Conservation (phyloP, 1,284 basidiomycete genomes). For the Microbotryum lychnidis-dioicae region DNA sequence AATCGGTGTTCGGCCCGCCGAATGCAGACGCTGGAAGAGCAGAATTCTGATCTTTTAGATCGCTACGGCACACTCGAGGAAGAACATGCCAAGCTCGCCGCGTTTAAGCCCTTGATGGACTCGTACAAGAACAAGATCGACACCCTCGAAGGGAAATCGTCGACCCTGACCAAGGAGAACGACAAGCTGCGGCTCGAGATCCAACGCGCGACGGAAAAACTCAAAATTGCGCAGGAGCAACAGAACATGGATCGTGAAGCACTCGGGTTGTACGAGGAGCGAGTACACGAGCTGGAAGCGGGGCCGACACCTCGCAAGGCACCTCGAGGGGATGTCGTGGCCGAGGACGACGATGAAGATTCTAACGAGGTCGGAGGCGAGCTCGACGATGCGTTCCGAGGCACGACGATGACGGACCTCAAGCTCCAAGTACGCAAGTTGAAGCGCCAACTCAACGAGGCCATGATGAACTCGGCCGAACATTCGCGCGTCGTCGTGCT, state of each 20-base stretch:
- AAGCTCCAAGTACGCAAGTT: conserved; percentile 76
- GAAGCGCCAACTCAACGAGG: conserved; percentile 68
- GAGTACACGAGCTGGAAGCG: conserved; percentile 79
- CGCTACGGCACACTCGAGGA: conserved; percentile 83
- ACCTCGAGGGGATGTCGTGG: conserved; percentile 6
- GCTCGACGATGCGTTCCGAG: conserved; percentile 71
- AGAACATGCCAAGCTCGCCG: conserved; percentile 75
- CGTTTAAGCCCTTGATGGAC: conserved; percentile 82
- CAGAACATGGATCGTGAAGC: conserved; percentile 73
- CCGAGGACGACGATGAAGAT: conserved; percentile 25
- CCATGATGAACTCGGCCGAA: conserved; percentile 65
- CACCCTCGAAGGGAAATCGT: conserved; percentile 65
- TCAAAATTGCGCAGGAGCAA: conserved; percentile 55
- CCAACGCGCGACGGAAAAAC: conserved; percentile 59
- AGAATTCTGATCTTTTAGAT: conserved; percentile 84
- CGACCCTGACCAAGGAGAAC: conserved; percentile 58
- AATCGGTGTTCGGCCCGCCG: background rate
- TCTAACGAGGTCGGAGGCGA: conserved; percentile 56
- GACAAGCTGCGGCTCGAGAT: conserved; percentile 66
- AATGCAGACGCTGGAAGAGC: conserved; percentile 69
- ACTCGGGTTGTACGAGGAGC: conserved; percentile 79
- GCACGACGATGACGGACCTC: conserved; percentile 81
- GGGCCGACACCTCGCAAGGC: conserved; percentile 12
- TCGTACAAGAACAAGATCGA: conserved; percentile 82
- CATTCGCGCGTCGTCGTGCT: conserved; percentile 67